Conservation (phyloP, 352 stramenopile genomes). For the Plasmopara viticola region DNA sequence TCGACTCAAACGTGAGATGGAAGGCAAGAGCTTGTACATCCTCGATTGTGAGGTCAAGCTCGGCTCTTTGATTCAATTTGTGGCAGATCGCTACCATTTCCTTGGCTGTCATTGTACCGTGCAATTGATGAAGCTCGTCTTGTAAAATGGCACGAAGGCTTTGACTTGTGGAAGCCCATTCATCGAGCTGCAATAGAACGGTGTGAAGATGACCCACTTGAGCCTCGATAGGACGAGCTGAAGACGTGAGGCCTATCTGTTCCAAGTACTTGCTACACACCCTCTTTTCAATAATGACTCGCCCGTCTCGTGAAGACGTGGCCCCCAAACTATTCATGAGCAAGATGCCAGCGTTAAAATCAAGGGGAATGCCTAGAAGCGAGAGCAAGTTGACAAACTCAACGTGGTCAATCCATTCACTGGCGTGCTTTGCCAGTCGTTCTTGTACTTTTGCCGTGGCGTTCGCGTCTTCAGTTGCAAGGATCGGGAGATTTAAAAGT, state of each 20-base stretch:
- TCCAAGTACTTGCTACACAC: constrained; percentile 20
- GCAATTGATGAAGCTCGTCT: constrained; percentile 37
- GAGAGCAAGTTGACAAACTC: constrained; percentile 46
- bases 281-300: constrained; percentile 12
- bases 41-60: constrained; percentile 18
- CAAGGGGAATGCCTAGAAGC: constrained; percentile 39
- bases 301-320: background rate
- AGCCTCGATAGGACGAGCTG: background rate
- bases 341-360: constrained; percentile 27
- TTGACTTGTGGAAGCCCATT: background rate
- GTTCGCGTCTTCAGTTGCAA: constrained; percentile 8
- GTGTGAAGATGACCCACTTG: constrained; percentile 4
- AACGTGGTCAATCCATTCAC: constrained; percentile 44
- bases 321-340: constrained; percentile 45
- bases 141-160: constrained; percentile 23
- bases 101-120: constrained; percentile 33
- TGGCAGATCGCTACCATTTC: constrained; percentile 23
- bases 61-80: constrained; percentile 22
- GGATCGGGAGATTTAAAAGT: constrained; percentile 30
- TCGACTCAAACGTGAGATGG: constrained; percentile 37
- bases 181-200: constrained; percentile 23
- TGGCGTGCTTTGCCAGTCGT: constrained; percentile 45
- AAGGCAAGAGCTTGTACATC: constrained; percentile 38
- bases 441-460: constrained; percentile 39
- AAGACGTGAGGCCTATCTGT: constrained; percentile 6